These are phyloP conservation scores for Trichoderma brevicompactum DNA, from an alignment of 2,329 filamentous ascomycete species.

Conservation along the genomic window DNA sequence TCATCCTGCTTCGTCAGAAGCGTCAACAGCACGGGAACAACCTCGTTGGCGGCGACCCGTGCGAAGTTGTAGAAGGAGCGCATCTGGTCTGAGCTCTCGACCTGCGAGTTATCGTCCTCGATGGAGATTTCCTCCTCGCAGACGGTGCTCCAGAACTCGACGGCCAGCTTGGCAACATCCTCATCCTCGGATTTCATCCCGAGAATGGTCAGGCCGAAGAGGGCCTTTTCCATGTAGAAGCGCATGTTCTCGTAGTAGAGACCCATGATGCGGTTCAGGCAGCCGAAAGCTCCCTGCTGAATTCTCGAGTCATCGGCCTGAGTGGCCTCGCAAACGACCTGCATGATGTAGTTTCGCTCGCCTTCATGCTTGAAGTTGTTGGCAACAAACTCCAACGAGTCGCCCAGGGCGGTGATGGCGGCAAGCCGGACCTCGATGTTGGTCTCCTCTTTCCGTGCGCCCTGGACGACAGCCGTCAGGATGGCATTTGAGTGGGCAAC, in stretches of 20 bases:
- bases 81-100: constrained; percentile 79
- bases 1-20: constrained; percentile 97
- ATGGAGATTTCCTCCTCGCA: constrained; percentile 98
- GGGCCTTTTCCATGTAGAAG: constrained; percentile 99
- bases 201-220: constrained; percentile 95
- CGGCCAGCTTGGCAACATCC: constrained; percentile 95
- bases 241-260: constrained; percentile 99
- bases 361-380: constrained; percentile 99
- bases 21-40: constrained; percentile 86
- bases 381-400: constrained; percentile 95
- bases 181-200: constrained; percentile 99
- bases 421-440: constrained; percentile 90
- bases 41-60: constrained; percentile 87
- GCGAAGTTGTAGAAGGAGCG: constrained; percentile 96
- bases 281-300: constrained; percentile 95
- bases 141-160: constrained; percentile 99
- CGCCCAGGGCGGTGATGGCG: constrained; percentile 90
- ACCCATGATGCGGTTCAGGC: constrained; percentile 97
- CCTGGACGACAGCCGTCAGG: constrained; percentile 95
- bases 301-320: constrained; percentile 90
- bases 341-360: constrained; percentile 99
- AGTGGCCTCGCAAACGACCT: constrained; percentile 98
- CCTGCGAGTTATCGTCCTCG: constrained; percentile 86
- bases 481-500: constrained; percentile 94
- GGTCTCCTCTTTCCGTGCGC: constrained; percentile 92